Base-by-base conservation (phyloP, 805 yeast genomes). In the Saturnispora silvae region DNA sequence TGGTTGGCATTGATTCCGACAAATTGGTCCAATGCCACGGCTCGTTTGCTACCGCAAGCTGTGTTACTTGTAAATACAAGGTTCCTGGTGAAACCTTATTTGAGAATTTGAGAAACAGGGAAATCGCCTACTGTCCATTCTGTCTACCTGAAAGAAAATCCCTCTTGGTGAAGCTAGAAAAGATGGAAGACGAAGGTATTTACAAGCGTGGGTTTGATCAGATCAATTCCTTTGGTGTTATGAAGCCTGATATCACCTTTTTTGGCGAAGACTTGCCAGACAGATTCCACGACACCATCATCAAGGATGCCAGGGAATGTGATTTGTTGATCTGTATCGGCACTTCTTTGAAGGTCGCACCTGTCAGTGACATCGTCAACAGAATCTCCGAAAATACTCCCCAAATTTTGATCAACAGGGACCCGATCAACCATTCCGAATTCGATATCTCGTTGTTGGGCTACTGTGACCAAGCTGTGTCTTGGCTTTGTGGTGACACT, bases 161-260 rank as follows among this genome's bases (percentile, higher is more conserved):
- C 2, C 29, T 56, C 4, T 24, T 54, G 10, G 48, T 46, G 17
- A 56, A 54, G 34, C 33, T 43, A 19, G 62, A 59, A 28, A 50
- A 50, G 28, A 28, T 45, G 41, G 63, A 58, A 36, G 60, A 58
- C 31, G 55, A 53, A 32, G 39, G 42, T 4, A 28, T 19, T 13
- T 52, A 43, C 30, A 57, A 58, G 2, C 38, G 59, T 4, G 44
- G 44, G 17, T 57, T 44, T 34, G 53, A 53, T 8, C 38, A 47
- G 37, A 57, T 65, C 18, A 70, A 72, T 47, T 69, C 81, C 7
- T 74, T 59, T 52, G 96, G 95, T 13, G 89, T 85, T 3, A 68
- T 83, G 70, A 86, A 87, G 54, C 96, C 96, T 0, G 94, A 86
- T 53, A 86, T 86, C 43, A 85, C 95, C 0, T 86, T 86, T 52